Base-by-base conservation (phyloP, 2,329 filamentous ascomycete species). In the Xylariaceae sp. region DNA sequence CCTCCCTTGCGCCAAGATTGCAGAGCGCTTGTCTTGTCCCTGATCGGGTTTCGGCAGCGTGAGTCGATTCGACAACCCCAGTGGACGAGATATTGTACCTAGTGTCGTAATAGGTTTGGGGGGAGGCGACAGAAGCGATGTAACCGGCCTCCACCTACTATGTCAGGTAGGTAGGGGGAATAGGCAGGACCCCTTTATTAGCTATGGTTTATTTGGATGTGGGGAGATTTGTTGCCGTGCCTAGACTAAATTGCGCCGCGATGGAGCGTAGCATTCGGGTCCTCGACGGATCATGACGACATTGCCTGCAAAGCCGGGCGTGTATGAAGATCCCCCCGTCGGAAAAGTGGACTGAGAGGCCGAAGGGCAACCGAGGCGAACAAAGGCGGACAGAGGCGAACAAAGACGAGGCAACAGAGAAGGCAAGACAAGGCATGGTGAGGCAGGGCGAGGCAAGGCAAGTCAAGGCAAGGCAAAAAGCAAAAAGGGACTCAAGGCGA, bases 251-350 rank as follows among this genome's bases (percentile, higher is more conserved):
- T 29, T 47, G 37, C 39, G 32, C 7, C 32, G 22, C 55, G 49
- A 49, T 42, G 52, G 51, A 55, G 51, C 48, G 52, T 57, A 19
- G 42, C 48, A 52, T 55, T 55, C 51, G 51, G 55, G 36, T 47
- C 37, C 45, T 51, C 29, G 41, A 39, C 36, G 15, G 36, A 50
- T 44, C 46, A 50, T 49, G 50, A 53, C 50, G 42, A 53, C 41
- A 49, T 49, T 51, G 26, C 19, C 53, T 32, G 42, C 43, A 41
- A 34, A 39, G 18, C 39, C 51, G 32, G 54, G 54, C 51, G 49
- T 19, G 51, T 47, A 48, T 47, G 54, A 46, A 37, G 49, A 49
- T 54, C 53, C 50, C 53, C 50, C 54, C 34, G 49, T 29, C 22
- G 16, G n/a, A 19, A n/a, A 26, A 36, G 42, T 40, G 39, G 18